Percentiles rank a stretch among this genome's conserved stretches.
Conservation (phyloP, 2,329 filamentous ascomycete genomes). For the Truncatella angustata region DNA sequence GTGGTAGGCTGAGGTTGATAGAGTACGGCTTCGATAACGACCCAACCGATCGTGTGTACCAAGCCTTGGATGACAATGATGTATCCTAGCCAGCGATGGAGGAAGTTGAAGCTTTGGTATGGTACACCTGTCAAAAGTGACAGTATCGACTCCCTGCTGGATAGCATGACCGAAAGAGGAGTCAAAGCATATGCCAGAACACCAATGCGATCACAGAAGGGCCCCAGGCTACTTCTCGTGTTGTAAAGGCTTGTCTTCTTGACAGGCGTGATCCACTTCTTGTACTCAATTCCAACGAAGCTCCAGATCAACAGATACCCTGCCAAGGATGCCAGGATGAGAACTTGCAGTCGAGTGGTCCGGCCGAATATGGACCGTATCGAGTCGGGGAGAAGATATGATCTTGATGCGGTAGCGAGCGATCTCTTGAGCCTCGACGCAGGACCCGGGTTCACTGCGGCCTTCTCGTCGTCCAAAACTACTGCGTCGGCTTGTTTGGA, state of each 20-base stretch:
- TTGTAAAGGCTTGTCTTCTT: conserved; percentile 57
- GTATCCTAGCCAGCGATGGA: conserved; percentile 74
- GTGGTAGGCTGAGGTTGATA: conserved; percentile 70
- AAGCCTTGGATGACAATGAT: conserved; percentile 67
- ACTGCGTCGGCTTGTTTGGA: conserved; percentile 23
- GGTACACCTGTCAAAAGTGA: conserved; percentile 70
- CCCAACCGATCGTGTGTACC: conserved; percentile 72
- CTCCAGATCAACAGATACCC: conserved; percentile 66
- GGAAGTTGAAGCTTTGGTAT: conserved; percentile 75
- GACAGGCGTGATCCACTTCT: conserved; percentile 68
- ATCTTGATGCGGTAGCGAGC: conserved; percentile 39
- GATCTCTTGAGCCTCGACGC: conserved; percentile 33
- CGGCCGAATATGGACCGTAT: conserved; percentile 60
- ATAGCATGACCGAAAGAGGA: conserved; percentile 65
- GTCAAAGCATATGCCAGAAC: conserved; percentile 72
- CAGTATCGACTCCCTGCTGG: conserved; percentile 68
- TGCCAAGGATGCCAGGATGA: conserved; percentile 55
- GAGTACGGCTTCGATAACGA: conserved; percentile 60
- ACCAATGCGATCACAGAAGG: conserved; percentile 68
- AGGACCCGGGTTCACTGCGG: conserved; percentile 11
- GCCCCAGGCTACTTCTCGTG: conserved; percentile 63
- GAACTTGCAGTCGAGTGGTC: conserved; percentile 66
- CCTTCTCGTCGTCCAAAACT: conserved; percentile 16
- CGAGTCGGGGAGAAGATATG: conserved; percentile 60
- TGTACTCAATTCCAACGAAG: conserved; percentile 68